phyloP scores from a whole-genome alignment of 1,284 basidiomycete genomes.

The Cutaneotrichosporon spelunceum region DNA sequence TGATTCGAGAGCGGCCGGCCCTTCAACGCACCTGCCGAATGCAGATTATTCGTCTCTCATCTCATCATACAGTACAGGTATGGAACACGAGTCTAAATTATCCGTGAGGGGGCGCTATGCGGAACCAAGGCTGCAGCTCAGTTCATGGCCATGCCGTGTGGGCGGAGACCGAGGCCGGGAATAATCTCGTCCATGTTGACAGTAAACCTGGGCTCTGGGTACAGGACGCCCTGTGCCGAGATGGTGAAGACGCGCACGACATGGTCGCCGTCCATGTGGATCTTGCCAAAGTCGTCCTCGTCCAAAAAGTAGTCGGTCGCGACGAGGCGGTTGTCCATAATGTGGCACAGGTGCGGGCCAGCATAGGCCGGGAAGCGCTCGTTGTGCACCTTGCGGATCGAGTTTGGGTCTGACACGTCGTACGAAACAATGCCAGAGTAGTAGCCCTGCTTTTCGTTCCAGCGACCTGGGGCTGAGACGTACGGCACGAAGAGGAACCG shows the following conservation, averaged over 20 bases:
- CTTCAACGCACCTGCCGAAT: neutral
- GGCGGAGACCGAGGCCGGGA: constrained; percentile 16
- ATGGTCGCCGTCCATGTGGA: constrained; percentile 24
- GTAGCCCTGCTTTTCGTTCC: constrained; percentile 9
- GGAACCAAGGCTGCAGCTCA: neutral
- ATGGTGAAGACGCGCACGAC: constrained; percentile 18
- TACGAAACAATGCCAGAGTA: constrained; percentile 19
- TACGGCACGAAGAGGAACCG: constrained; percentile 19
- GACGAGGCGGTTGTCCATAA: constrained; percentile 19
- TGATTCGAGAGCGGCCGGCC: too few species aligned
- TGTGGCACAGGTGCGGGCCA: constrained; percentile 19
- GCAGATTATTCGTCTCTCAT: neutral
- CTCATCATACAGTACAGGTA: neutral
- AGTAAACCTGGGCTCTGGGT: constrained; percentile 14
- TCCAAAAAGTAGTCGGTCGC: constrained; percentile 23
- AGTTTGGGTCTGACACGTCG: constrained; percentile 16
- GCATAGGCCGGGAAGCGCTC: constrained; percentile 15
- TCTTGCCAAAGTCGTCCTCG: constrained; percentile 23
- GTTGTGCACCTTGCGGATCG: constrained; percentile 15
- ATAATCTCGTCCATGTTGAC: constrained; percentile 15
- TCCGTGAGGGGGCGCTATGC: neutral
- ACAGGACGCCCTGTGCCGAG: constrained; percentile 12
- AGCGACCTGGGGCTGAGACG: constrained; percentile 13
- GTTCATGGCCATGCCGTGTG: constrained; percentile 16
- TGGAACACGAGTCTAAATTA: neutral